A percentile compares a stretch with the other conserved stretches of the same genome.
These are phyloP conservation scores for Solanum aculeatissimum DNA, from an alignment of 305 asterid species.

Conservation along the genomic window DNA sequence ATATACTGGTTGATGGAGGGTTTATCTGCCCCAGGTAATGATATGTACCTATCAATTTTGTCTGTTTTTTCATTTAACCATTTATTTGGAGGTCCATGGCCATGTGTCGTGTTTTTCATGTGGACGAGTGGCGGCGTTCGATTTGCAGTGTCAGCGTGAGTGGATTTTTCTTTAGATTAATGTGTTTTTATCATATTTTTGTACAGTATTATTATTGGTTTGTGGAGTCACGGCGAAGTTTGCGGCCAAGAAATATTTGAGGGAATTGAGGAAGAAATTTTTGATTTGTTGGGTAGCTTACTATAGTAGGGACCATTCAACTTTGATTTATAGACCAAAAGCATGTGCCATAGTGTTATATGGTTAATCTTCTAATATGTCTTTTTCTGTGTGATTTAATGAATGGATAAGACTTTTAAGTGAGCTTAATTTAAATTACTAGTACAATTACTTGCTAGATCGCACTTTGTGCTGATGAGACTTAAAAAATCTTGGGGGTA, in stretches of 20 bases:
- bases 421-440: neutral
- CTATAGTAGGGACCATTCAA: neutral
- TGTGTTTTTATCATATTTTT: neutral
- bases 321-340: constrained; percentile 35
- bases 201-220: neutral
- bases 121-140: neutral
- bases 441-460: neutral
- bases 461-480: neutral
- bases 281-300: neutral
- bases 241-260: constrained; percentile 9
- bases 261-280: neutral
- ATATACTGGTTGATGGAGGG: no score
- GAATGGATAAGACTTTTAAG: neutral
- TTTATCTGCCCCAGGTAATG: no score
- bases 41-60: neutral
- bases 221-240: constrained; percentile 10
- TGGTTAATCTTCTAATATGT: constrained; percentile 8
- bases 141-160: neutral
- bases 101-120: neutral
- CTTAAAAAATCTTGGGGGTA: neutral
- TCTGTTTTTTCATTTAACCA: neutral
- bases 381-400: constrained; percentile 13
- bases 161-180: neutral
- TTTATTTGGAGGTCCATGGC: neutral
- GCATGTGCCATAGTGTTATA: constrained; percentile 11